phyloP scores from a whole-genome alignment of 75 land plant genomes.

The Picea glauca region DNA sequence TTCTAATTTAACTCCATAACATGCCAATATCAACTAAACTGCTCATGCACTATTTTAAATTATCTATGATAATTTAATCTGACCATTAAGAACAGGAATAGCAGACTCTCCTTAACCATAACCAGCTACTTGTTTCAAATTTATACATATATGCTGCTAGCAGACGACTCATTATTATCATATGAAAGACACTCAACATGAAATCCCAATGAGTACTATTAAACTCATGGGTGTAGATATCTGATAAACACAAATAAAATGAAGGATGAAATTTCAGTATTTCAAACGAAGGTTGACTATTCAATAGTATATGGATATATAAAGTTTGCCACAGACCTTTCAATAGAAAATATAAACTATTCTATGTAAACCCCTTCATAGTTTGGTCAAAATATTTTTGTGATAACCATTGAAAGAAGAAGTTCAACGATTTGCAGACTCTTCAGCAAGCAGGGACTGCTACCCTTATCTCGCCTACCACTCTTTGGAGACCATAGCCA shows the following conservation, averaged over 20 bases:
- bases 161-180: background rate
- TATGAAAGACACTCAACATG: background rate
- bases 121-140: background rate
- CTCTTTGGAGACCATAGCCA: no score
- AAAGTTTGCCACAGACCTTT: background rate
- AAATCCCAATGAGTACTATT: background rate
- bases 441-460: no score
- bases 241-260: background rate
- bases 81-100: background rate
- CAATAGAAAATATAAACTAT: background rate
- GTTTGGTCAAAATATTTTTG: background rate
- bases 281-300: background rate
- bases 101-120: background rate
- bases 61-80: background rate
- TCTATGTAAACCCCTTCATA: background rate
- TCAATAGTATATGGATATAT: background rate
- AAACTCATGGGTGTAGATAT: background rate
- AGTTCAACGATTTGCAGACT: background rate
- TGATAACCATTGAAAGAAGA: background rate
- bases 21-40: background rate
- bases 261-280: background rate
- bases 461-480: no score
- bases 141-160: background rate
- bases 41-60: background rate
- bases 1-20: slow-evolving; percentile 2